These are phyloP conservation scores for Aphanomyces cochlioides DNA, from an alignment of 352 stramenopile genomes.

Conservation along the genomic window DNA sequence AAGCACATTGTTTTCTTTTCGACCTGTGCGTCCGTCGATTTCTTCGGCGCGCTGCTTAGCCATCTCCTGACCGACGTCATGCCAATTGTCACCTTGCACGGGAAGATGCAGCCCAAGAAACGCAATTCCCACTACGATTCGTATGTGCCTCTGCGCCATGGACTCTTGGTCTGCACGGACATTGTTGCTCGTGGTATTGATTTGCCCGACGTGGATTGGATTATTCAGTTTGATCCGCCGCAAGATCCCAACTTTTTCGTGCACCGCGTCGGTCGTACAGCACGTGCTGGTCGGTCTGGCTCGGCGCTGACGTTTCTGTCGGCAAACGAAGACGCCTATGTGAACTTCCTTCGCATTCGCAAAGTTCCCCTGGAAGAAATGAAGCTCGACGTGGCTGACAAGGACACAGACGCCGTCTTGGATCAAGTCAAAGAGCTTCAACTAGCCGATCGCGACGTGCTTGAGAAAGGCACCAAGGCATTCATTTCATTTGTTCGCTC, in stretches of 20 bases:
- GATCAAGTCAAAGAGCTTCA: conserved; percentile 86
- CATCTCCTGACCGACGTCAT: conserved; percentile 49
- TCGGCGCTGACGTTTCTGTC: conserved; percentile 94
- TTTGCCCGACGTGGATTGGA: conserved; percentile 98
- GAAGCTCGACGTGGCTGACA: conserved; percentile 51
- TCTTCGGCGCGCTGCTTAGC: conserved; percentile 91
- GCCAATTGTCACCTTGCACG: conserved; percentile 79
- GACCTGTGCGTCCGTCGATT: conserved; percentile 99
- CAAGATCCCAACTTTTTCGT: conserved; percentile 99
- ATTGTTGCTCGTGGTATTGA: conserved; percentile 98
- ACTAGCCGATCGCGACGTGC: conserved; percentile 92
- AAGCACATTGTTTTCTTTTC: conserved; percentile 99
- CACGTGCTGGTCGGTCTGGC: conserved; percentile 91
- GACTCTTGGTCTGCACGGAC: conserved; percentile 97
- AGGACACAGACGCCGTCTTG: conserved; percentile 57
- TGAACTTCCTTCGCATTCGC: conserved; percentile 94
- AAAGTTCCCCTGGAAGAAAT: conserved; percentile 91
- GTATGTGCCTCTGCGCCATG: conserved; percentile 49
- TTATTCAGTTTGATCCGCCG: conserved; percentile 97
- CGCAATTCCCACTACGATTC: conserved; percentile 72
- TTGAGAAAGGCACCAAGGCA: conserved; percentile 98
- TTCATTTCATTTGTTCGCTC: conserved; percentile 98
- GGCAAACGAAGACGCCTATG: conserved; percentile 95
- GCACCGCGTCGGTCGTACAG: conserved; percentile 97
- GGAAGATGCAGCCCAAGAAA: conserved; percentile 93